Evolutionary conservation across 345 rosid species (phyloP), one percentile per base, ranked within the genome.

Genomic region (Populus pruinosa): DNA sequence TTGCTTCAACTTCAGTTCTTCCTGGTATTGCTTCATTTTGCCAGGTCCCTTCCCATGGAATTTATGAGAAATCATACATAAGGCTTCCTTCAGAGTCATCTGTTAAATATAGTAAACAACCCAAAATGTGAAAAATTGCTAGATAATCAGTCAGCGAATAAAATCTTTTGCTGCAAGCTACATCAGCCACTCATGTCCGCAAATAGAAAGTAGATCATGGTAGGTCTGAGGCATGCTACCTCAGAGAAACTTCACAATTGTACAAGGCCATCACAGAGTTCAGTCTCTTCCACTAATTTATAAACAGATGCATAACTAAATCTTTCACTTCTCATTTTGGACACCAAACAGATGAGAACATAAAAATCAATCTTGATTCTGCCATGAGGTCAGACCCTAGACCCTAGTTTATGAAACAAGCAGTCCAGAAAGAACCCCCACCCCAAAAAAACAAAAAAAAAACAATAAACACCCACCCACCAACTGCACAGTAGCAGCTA

Each of bases 41-140:
- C 99, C 99, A 55, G 98, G 99, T 20, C 97, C 99, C 82, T 96
- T 96, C 23, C 98, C 98, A 63, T 96, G 99, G 82, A 96, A 96
- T 76, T 86, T 94, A 83, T 96, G 99, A 75, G 99, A 96, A 81
- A 92, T 80, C 66, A 70, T 70, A 62, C 98, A 85, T 55, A 96
- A 96, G 31, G 97, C 94, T 83, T 96, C 99, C 82, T 94, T 94
- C 12, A 97, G 98, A 70, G 99, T 96, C 75, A 96, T 64, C 98
- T 94, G 91, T 80, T 70, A 12, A 70, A 78, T 69, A 75, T 35
- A 50, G 20, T 4, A 75, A 63, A 77, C 50, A 68, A 72, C 5
- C 61, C 50, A 68, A 16, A 53, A 23, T 23, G 36, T 33, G 11
- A 49, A 59, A 29, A 27, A 7, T 16, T 6, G 25, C 25, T 43